phyloP scores from a whole-genome alignment of 75 land plant genomes.

The Sequoia sempervirens region DNA sequence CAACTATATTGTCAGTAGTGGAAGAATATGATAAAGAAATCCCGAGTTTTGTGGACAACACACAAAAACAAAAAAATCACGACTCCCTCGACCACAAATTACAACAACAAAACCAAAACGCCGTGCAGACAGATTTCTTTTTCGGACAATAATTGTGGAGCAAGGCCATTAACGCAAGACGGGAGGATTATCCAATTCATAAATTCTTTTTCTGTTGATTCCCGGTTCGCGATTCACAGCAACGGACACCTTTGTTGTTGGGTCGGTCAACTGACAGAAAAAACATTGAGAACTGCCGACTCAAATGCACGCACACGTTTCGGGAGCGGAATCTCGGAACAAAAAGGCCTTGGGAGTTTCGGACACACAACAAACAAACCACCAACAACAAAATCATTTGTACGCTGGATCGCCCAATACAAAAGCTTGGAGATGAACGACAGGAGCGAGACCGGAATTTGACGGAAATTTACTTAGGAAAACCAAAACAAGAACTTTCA shows the following conservation, averaged over 20 bases:
- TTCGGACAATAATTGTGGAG: conserved; percentile 3
- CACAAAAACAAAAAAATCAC: background rate
- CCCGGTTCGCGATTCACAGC: background rate
- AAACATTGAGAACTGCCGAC: background rate
- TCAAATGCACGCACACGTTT: background rate
- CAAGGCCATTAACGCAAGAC: background rate
- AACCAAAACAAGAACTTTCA: too few relatives aligned
- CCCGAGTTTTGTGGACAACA: background rate
- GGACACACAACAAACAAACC: background rate
- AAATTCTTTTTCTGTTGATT: too few relatives aligned
- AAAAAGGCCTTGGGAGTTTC: background rate
- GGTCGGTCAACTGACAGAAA: background rate
- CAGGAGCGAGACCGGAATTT: background rate
- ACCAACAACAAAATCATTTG: background rate
- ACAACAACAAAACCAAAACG: background rate
- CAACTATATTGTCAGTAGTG: background rate
- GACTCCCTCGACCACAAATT: background rate
- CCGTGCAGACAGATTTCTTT: background rate
- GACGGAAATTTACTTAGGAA: background rate
- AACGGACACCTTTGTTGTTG: background rate
- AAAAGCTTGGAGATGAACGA: background rate
- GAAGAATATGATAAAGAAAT: background rate
- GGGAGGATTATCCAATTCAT: background rate
- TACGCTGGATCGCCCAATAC: background rate
- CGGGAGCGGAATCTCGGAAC: background rate